Evolutionary conservation across 768 basidiomycete genomes (phyloP), one percentile per base, ranked within the genome.

Genomic region (Leccinum fibrillosum): DNA sequence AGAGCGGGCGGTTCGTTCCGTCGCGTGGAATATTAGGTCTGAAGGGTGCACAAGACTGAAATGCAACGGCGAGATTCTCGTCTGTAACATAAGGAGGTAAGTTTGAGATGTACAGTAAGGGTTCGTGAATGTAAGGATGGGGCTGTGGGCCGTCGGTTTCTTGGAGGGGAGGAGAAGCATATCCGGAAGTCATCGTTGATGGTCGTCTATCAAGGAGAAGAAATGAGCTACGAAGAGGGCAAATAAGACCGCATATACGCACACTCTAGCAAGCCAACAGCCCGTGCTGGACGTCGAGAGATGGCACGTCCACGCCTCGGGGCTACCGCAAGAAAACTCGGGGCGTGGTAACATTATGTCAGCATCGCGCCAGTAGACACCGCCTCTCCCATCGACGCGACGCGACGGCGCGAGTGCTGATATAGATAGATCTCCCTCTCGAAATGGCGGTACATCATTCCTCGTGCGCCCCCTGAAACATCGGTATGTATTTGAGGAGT

Each of bases 51-150:
- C 89, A 92, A 62, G 78, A 76, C 62, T 85, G 80, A 65, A 94
- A 86, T 2, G 89, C 85, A 61, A 81, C 65, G 2, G 91, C 92
- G 23, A 94, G 78, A 64, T 85, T 86, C 67, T 90, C 86, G 72
- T 94, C 92, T 54, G 84, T 77, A 53, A 92, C 81, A 73, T 81
- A 84, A 35, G 85, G 74, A 5, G 92, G 88, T 45, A 94, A 74
- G 72, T 85, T 87, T 23, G 92, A 84, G 73, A 94, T 86, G 76
- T 92, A 88, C 49, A 94, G 78, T 59, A 90, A 69, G 19, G 92
- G 89, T 68, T 93, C 90, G 69, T 89, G 88, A 63, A 94, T 83
- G 75, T 90, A 92, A 32, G 92, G 92, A 68, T 94, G 92, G 55
- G 82, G 82, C 55, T 74, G 71, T 60, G 69, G 71, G 49, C 60